Evolutionary conservation across 352 stramenopile species (phyloP), one percentile per base, ranked within the genome.

Genomic region (Pythium chondricola): DNA sequence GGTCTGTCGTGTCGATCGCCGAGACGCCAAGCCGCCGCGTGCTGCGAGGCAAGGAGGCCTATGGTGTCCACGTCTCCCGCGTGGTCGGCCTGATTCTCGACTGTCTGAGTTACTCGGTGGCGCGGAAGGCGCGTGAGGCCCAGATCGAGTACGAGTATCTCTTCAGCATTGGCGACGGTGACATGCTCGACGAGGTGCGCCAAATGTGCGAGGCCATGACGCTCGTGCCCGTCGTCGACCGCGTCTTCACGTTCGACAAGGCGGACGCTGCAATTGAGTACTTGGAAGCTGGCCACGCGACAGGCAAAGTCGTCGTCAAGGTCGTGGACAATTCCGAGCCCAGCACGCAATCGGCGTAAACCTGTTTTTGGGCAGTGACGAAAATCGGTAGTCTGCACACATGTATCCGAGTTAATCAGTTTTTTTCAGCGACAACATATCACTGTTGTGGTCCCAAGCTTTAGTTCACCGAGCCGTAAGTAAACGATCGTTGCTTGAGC

Each of bases 161-260:
- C 20, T 85, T 89, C 42, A n/a, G 45, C 4, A 27, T 69, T 7
- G 65, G 69, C 8, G 48, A 77, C 27, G 69, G 70, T 29, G 50
- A 20, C 3, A 56, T 60, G 14, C 69, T 89, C 56, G 58, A 73
- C 5, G 73, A 89, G 58, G 63, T 88, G 25, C 59, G 71, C 2
- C 27, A 51, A 24, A 56, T 85, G 13, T 72, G 63, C 17, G 70
- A 86, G 32, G 46, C 67, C 26, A 59, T 62, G 10, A 46, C 54
- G 31, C 57, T 88, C 20, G 64, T 56, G 16, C 74, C 74, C 9
- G 68, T 89, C 37, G 64, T 89, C 24, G 72, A 86, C 66, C 81
- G 82, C 40, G 70, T 84, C 17, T 86, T 79, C 40, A 58, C 67
- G 2, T 86, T 89, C 41, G 77, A 85, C 42, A 83, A 83, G 40